phyloP scores from a whole-genome alignment of 768 basidiomycete genomes.

The Boletus reticulatus region DNA sequence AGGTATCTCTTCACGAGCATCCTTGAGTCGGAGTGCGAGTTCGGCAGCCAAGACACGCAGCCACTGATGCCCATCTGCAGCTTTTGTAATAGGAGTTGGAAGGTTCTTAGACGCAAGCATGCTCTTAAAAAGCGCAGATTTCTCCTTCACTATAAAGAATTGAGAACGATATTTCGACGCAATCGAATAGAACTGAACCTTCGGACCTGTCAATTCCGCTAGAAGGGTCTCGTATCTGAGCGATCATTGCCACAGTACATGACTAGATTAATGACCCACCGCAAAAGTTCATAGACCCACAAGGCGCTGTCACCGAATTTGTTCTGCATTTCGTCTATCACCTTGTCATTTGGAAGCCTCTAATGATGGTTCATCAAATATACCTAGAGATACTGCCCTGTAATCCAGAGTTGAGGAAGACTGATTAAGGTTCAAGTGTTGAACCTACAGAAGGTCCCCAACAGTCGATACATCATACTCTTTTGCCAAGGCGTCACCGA shows the following conservation, averaged over 20 bases:
- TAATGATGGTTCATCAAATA: constrained; percentile 3
- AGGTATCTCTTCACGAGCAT: constrained; percentile 69
- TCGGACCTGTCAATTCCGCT: constrained; percentile 88
- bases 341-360: constrained; percentile 3
- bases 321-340: constrained; percentile 69
- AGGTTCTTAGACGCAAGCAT: constrained; percentile 98
- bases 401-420: not conserved
- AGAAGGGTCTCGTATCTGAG: not conserved
- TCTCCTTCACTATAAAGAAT: constrained; percentile 70
- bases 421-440: not conserved
- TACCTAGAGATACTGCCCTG: constrained; percentile 61
- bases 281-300: constrained; percentile 90
- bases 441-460: constrained; percentile 80
- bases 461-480: constrained; percentile 90
- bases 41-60: constrained; percentile 90
- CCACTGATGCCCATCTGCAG: constrained; percentile 84
- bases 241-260: not conserved
- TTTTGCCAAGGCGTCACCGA: constrained; percentile 82
- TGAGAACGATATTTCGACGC: not conserved
- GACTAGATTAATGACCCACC: constrained; percentile 45
- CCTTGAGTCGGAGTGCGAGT: constrained; percentile 77
- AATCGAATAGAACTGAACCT: constrained; percentile 45
- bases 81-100: constrained; percentile 68
- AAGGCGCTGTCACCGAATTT: constrained; percentile 81
- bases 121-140: constrained; percentile 75